Conservation (phyloP, 2,329 filamentous ascomycete species). For the Cladosporium austrohemisphaericum region DNA sequence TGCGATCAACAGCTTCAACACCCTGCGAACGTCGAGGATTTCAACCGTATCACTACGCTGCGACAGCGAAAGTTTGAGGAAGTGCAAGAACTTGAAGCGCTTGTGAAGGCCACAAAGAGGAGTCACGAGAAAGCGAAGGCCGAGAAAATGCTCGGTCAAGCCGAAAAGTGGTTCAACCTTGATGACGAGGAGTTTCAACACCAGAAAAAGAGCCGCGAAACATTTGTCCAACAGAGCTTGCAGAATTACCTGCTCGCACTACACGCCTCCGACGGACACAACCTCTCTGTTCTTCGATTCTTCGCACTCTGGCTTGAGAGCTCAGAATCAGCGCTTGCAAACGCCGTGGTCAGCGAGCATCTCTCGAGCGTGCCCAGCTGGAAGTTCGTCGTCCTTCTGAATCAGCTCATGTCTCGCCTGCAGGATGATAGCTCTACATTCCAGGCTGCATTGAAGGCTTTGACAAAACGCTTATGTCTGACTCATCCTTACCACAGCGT, state of each 20-base stretch:
- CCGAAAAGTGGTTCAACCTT: slow-evolving; percentile 84
- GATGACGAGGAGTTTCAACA: slow-evolving; percentile 83
- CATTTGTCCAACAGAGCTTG: slow-evolving; percentile 81
- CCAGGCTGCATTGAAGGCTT: slow-evolving; percentile 66
- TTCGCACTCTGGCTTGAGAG: slow-evolving; percentile 92
- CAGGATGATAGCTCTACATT: slow-evolving; percentile 68
- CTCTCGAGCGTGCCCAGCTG: slow-evolving; percentile 74
- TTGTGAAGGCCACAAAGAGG: slow-evolving; percentile 47
- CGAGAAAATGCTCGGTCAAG: slow-evolving; percentile 60
- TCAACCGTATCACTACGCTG: slow-evolving; percentile 73
- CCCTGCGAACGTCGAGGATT: slow-evolving; percentile 77
- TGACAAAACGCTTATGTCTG: slow-evolving; percentile 79
- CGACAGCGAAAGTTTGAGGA: slow-evolving; percentile 78
- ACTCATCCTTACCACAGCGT: slow-evolving; percentile 97
- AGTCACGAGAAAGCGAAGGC: slow-evolving; percentile 47
- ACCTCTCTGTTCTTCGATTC: slow-evolving; percentile 86
- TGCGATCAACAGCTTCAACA: slow-evolving; percentile 93
- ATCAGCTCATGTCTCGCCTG: slow-evolving; percentile 90
- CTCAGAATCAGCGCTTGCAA: slow-evolving; percentile 70
- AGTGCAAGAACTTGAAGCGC: slow-evolving; percentile 65
- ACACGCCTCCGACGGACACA: slow-evolving; percentile 78
- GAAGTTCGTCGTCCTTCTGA: slow-evolving; percentile 91
- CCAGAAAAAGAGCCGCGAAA: slow-evolving; percentile 69
- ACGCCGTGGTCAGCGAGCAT: slow-evolving; percentile 68
- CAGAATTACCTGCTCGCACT: slow-evolving; percentile 91